These are phyloP conservation scores for Aureobasidium musti DNA, from an alignment of 2,329 filamentous ascomycete genomes.

Conservation along the genomic window DNA sequence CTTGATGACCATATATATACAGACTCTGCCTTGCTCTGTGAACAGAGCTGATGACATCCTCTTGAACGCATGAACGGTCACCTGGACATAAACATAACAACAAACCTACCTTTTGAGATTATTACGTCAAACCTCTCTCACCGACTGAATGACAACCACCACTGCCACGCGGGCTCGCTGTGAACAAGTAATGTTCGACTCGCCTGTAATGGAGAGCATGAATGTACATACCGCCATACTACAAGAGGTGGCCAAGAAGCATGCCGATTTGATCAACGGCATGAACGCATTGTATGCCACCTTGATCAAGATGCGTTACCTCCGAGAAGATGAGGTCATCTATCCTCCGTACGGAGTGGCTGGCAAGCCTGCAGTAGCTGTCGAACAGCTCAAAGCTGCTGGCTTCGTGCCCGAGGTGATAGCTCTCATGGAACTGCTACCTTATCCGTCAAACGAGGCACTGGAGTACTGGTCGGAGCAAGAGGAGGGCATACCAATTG, in stretches of 20 bases:
- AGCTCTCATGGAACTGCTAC: conserved; percentile 24
- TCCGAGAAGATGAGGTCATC: conserved; percentile 22
- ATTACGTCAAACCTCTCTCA: neutral
- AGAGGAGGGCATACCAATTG: conserved; percentile 27
- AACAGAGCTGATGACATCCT: neutral
- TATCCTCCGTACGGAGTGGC: conserved; percentile 21
- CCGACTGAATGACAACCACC: neutral
- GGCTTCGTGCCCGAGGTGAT: conserved; percentile 24
- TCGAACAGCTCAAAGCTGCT: neutral
- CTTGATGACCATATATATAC: conserved; percentile 1
- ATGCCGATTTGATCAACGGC: conserved; percentile 25
- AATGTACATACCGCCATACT: neutral
- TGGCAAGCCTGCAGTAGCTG: conserved; percentile 21
- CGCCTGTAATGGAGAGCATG: neutral
- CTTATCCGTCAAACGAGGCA: conserved; percentile 26
- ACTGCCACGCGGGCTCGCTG: neutral
- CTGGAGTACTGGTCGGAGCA: conserved; percentile 21
- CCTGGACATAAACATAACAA: neutral
- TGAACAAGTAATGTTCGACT: conserved; percentile 14
- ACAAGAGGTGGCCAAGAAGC: conserved; percentile 12
- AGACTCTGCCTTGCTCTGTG: neutral
- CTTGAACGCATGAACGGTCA: neutral
- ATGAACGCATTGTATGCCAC: conserved; percentile 11
- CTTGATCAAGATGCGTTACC: conserved; percentile 26
- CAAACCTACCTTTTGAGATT: neutral